Base-by-base conservation (phyloP, 2,329 filamentous ascomycete species). In the Neopestalotiopsis rosae region DNA sequence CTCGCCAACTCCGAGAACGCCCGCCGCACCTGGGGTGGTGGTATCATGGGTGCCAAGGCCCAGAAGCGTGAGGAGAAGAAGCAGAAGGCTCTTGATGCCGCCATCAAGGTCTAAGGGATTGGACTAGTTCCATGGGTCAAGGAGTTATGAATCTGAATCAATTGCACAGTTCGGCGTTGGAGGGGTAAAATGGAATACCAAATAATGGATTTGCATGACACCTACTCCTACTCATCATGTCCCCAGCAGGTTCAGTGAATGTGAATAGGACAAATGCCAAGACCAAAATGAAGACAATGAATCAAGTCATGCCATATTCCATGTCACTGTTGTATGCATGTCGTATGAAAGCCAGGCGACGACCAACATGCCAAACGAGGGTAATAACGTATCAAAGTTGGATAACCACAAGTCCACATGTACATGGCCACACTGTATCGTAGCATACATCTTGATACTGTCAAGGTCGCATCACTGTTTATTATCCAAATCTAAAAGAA, bases 11-110 rank as follows among this genome's bases (percentile, higher is more conserved):
- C 93, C 84, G 95, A 98, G 87, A 92, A 94, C 82, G 85, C 89
- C 79, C 92, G 94, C 85, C 91, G 92, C 84, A 93, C 95, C 87
- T 99, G 97, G 96, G 96, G 97, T 88, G 96, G 96, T 90, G 97
- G 97, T 86, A 98, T 99, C 88, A 98, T 99, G 95, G 88, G 96
- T 81, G 89, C 91, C 83, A 99, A 99, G 94, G 95, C 96, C 81
- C 90, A 90, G 85, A 89, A 88, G 85, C 86, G 86, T 80, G 88
- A 86, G 73, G 84, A 86, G 84, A 98, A 97, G 93, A 94, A 94
- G 89, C 90, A 92, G 86, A 98, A 98, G 92, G 94, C 95, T 81
- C 81, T 96, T 74, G 96, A 98, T 87, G 86, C 85, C 81, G 95
- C 96, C 83, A 94, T 98, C 90, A 98, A 98, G 93, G 97, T 99